Base-by-base conservation (phyloP, 1,284 basidiomycete species). In the Microbotryum violaceum region DNA sequence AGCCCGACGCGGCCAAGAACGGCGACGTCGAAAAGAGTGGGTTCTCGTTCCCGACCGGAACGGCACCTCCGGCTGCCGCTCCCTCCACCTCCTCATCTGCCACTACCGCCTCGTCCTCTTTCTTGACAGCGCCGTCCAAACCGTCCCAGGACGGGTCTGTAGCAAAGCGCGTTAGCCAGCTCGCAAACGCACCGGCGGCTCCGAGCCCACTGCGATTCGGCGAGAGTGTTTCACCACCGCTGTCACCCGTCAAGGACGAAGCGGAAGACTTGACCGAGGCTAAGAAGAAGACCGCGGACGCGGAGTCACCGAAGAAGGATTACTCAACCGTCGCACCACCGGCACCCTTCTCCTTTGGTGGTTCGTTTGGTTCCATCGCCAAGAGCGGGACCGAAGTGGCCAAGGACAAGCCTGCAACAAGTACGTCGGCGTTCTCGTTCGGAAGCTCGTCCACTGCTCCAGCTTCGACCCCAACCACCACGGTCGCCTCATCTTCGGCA, bases 31-130 rank as follows among this genome's bases (percentile, higher is more conserved):
- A 70, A 45, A 70, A 70, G 61, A 70, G 68, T 54, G 45, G 46
- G 9, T 72, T 72, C 63, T 44, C 64, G 5, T 70, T 72, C 58
- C 67, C 70, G 2, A 23, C 62, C 12, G 56, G 61, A 4, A 6
- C 56, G 5, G 16, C 31, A 44, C 31, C 53, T 31, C 18, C 54
- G 6, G 37, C 23, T 37, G n/a, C 49, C 46, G 42, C 56, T 4
- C 27, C 61, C 1, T n/a, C 62, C 46, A 20, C 60, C 7, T 7
- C 45, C 3, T 18, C 60, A 7, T 21, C 53, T 37, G 21, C 55
- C 20, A 3, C 58, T 7, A 2, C 56, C 18, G 18, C 60, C n/a
- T 6, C 62, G 10, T n/a, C 58, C 21, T 9, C 54, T 12, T 18
- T 25, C 14, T 20, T 56, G 16, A 37, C 49, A 16, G 27, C 55